A percentile compares a stretch with the other conserved stretches of the same genome.
phyloP scores from a whole-genome alignment of 768 basidiomycete genomes.

The Chiua virens region DNA sequence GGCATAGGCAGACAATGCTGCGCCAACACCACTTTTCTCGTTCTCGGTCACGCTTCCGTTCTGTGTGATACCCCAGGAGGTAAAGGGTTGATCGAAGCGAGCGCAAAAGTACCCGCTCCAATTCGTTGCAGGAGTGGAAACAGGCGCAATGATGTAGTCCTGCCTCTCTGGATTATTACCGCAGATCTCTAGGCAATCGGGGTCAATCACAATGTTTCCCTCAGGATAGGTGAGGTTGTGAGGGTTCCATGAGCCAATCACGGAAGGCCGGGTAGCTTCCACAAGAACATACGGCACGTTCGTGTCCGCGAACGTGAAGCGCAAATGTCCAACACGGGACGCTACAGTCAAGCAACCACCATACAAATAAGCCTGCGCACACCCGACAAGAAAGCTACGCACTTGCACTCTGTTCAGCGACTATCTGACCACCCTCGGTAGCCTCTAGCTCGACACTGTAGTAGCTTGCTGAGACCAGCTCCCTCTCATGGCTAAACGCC shows the following conservation, averaged over 20 bases:
- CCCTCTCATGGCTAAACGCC: slow-evolving; percentile 48
- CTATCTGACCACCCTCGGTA: slow-evolving; percentile 48
- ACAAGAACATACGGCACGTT: slow-evolving; percentile 58
- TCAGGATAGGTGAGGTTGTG: slow-evolving; percentile 51
- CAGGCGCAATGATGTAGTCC: slow-evolving; percentile 67
- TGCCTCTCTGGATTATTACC: slow-evolving; percentile 70
- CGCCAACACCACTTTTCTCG: slow-evolving; percentile 37
- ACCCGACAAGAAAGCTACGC: slow-evolving; percentile 21
- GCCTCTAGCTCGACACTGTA: slow-evolving; percentile 61
- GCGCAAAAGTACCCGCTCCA: slow-evolving; percentile 56
- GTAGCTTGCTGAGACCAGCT: slow-evolving; percentile 52
- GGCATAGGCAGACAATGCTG: slow-evolving; percentile 52
- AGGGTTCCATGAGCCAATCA: slow-evolving; percentile 53
- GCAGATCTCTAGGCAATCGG: slow-evolving; percentile 47
- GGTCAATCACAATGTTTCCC: slow-evolving; percentile 50
- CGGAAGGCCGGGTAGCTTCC: slow-evolving; percentile 63
- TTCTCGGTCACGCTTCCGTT: slow-evolving; percentile 39
- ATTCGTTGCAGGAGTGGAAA: slow-evolving; percentile 37
- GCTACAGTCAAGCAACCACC: slow-evolving; percentile 38
- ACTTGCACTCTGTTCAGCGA: slow-evolving; percentile 66
- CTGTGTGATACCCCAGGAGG: slow-evolving; percentile 48
- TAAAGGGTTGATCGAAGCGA: slow-evolving; percentile 50
- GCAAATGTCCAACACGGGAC: slow-evolving; percentile 72
- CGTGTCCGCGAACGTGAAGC: slow-evolving; percentile 59
- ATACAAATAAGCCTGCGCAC: slow-evolving; percentile 1